phyloP scores from a whole-genome alignment of 192 early-diverging fungal species.

The Coemansia sp. region DNA sequence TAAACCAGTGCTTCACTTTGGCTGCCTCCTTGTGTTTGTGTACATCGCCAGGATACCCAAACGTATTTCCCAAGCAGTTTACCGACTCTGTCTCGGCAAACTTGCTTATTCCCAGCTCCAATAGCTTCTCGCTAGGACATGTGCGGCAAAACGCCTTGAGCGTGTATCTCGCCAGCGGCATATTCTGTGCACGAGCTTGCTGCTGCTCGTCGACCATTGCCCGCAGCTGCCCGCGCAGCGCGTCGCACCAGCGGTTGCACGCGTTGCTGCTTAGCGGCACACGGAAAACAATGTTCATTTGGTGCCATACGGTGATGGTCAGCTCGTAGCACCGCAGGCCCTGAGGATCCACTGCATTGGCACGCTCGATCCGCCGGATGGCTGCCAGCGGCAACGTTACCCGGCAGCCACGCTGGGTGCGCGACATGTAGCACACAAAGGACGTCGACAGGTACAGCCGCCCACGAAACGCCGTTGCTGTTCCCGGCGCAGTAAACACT shows the following conservation, averaged over 20 bases:
- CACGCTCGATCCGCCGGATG: constrained; percentile 85
- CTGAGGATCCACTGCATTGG: constrained; percentile 60
- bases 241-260: constrained; percentile 80
- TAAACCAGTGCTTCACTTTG: constrained; percentile 41
- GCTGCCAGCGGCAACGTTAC: constrained; percentile 85
- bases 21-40: constrained; percentile 36
- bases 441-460: constrained; percentile 81
- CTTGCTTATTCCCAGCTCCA: constrained; percentile 14
- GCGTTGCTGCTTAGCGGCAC: constrained; percentile 62
- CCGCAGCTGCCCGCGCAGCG: constrained; percentile 67
- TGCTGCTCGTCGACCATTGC: constrained; percentile 77
- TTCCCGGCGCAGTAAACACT: constrained; percentile 50
- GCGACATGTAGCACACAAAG: constrained; percentile 80
- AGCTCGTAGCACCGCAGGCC: constrained; percentile 58
- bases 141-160: constrained; percentile 55
- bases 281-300: constrained; percentile 82
- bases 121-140: constrained; percentile 70
- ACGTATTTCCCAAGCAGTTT: constrained; percentile 44
- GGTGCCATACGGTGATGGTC: constrained; percentile 87
- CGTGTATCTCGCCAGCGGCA: constrained; percentile 38
- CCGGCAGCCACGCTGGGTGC: constrained; percentile 65
- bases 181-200: constrained; percentile 56
- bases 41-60: constrained; percentile 49
- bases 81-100: background rate
- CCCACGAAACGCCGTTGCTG: constrained; percentile 56